A percentile compares a stretch with the other conserved stretches of the same genome.
These are phyloP conservation scores for Citrullus mucosospermus DNA, from an alignment of 306 rosid species.

Conservation along the genomic window DNA sequence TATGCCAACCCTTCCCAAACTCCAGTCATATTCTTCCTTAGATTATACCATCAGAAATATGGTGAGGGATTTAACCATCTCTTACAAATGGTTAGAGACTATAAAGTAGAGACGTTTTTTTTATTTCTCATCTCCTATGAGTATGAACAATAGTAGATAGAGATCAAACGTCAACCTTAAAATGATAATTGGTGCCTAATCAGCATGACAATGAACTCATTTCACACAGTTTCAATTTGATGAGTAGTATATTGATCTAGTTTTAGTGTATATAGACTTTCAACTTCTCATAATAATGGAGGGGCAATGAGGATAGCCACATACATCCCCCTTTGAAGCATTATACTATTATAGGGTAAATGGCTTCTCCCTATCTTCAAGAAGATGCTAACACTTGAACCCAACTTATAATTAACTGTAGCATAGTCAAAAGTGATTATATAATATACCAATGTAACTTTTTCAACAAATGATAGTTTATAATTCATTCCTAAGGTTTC, in stretches of 20 bases:
- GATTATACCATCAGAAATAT: neutral
- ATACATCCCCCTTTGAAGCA: neutral
- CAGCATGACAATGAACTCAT: neutral
- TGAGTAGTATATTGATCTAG: neutral
- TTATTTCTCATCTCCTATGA: no score
- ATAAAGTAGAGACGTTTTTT: no score
- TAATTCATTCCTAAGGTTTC: slow-evolving; percentile 6
- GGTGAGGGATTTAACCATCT: neutral
- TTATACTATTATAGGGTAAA: neutral
- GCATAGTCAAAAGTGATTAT: neutral
- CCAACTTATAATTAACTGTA: neutral
- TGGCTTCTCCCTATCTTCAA: neutral
- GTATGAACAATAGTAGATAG: no score
- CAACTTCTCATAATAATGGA: neutral
- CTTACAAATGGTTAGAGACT: neutral
- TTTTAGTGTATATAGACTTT: neutral
- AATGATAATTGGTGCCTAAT: neutral
- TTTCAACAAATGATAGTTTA: neutral
- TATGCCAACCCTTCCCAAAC: no score
- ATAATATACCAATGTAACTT: neutral
- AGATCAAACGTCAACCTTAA: no score
- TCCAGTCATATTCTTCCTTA: no score
- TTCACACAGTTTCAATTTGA: neutral
- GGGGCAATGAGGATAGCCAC: neutral
- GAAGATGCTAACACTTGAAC: neutral